These are phyloP conservation scores for Fusarium lyarnte DNA, from an alignment of 2,329 filamentous ascomycete species.

Conservation along the genomic window DNA sequence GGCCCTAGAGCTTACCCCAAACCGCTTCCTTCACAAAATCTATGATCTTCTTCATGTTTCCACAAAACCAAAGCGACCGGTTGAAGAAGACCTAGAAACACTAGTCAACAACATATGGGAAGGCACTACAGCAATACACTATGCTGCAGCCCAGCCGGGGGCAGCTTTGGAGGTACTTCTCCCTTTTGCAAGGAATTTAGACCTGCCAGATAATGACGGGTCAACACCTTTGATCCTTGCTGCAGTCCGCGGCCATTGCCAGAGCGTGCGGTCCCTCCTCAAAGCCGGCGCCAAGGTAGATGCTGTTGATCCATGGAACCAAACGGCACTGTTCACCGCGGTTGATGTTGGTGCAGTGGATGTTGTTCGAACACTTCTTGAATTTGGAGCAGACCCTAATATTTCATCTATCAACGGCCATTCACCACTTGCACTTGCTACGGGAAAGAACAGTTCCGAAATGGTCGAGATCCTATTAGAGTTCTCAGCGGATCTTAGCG, in stretches of 20 bases:
- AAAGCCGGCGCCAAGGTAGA: constrained; percentile 28
- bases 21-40: not conserved
- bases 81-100: constrained; percentile 1
- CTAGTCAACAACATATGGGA: constrained; percentile 30
- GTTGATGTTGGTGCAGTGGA: constrained; percentile 17
- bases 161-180: constrained; percentile 23
- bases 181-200: constrained; percentile 23
- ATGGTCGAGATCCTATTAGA: constrained; percentile 22
- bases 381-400: constrained; percentile 25
- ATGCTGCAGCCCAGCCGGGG: constrained; percentile 26
- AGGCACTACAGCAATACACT: constrained; percentile 30
- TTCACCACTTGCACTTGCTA: constrained; percentile 19
- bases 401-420: constrained; percentile 11
- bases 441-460: constrained; percentile 19
- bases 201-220: constrained; percentile 23
- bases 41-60: constrained; percentile 5
- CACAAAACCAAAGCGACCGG: not conserved
- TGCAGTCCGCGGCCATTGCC: constrained; percentile 10
- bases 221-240: constrained; percentile 28
- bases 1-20: not conserved
- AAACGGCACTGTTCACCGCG: constrained; percentile 28
- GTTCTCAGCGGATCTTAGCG: constrained; percentile 7
- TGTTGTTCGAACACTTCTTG: constrained; percentile 18
- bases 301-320: constrained; percentile 16
- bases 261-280: constrained; percentile 18